phyloP scores from a whole-genome alignment of 179 eudicot species.

The Carnegiea gigantea region DNA sequence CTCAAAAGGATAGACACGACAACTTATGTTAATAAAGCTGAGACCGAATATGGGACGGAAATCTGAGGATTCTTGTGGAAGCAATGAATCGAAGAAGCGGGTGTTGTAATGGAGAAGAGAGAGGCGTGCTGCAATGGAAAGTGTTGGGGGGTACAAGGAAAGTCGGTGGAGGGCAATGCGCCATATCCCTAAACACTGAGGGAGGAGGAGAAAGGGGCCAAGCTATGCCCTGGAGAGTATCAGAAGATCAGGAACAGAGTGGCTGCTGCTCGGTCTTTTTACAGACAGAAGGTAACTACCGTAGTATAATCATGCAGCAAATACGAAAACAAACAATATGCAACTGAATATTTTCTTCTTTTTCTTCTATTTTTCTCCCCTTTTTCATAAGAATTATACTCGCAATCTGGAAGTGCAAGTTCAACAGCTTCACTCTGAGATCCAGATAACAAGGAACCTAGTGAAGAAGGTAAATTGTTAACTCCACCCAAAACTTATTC shows the following conservation, averaged over 20 bases:
- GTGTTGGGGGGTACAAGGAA: conserved; percentile 11
- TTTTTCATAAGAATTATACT: conserved; percentile 20
- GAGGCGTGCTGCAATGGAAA: conserved; percentile 11
- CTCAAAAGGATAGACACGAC: background rate
- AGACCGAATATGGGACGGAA: background rate
- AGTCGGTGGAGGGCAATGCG: conserved; percentile 5
- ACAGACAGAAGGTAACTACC: conserved; percentile 6
- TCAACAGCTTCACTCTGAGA: conserved; percentile 23
- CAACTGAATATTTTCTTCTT: background rate
- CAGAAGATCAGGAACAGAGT: conserved; percentile 16
- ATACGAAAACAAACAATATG: background rate
- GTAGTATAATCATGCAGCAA: background rate
- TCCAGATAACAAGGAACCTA: conserved; percentile 28
- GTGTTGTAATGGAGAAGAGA: background rate
- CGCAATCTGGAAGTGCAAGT: conserved; percentile 15
- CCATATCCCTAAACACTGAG: background rate
- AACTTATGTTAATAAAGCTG: conserved; percentile 7
- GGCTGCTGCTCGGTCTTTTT: conserved; percentile 4
- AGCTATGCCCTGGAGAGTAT: conserved; percentile 1
- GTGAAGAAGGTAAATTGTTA: conserved; percentile 21
- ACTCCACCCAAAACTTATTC: background rate
- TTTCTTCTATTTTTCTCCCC: no score
- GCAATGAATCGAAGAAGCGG: background rate
- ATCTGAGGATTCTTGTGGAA: background rate
- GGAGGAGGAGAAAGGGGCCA: conserved; percentile 6